Evolutionary conservation across 371 early-diverging fungal species (phyloP).

Genomic region (Mucor sp.): DNA sequence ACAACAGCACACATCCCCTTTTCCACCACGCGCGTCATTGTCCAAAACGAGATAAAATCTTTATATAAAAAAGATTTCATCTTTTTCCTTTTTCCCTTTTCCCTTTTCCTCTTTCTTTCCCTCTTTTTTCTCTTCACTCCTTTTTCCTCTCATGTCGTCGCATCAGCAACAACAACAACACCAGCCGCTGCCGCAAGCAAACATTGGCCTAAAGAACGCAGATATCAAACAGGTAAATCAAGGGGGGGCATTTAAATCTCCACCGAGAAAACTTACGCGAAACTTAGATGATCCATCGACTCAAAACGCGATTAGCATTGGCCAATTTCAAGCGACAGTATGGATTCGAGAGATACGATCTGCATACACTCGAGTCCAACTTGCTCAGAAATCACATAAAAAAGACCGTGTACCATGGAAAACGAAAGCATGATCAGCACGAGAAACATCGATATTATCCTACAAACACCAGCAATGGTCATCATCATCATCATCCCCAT

Average conservation of each 20-base stretch:
- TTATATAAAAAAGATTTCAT: background rate
- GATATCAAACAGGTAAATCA: constrained; percentile 6
- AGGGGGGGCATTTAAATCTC: constrained; percentile 6
- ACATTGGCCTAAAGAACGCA: background rate
- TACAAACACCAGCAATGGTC: constrained; percentile 7
- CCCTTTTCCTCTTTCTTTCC: background rate
- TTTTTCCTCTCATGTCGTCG: background rate
- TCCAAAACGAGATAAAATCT: constrained; percentile 15
- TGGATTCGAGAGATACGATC: constrained; percentile 28
- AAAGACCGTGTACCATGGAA: constrained; percentile 18
- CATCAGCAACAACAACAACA: background rate
- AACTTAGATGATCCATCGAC: constrained; percentile 28
- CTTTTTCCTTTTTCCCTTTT: background rate
- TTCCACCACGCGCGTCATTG: constrained; percentile 18
- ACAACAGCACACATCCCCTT: constrained; percentile 5
- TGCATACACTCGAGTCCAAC: constrained; percentile 25
- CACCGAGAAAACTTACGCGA: constrained; percentile 17
- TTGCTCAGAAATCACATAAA: constrained; percentile 20
- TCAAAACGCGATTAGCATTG: constrained; percentile 27
- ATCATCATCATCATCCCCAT: background rate
- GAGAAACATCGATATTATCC: constrained; percentile 39
- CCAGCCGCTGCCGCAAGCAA: background rate
- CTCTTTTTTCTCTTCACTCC: background rate
- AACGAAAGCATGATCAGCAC: background rate
- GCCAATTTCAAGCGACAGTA: constrained; percentile 35